Evolutionary conservation across 2,329 filamentous ascomycete species (phyloP), one percentile per base, ranked within the genome.

Genomic region (Neonectria coccinea): DNA sequence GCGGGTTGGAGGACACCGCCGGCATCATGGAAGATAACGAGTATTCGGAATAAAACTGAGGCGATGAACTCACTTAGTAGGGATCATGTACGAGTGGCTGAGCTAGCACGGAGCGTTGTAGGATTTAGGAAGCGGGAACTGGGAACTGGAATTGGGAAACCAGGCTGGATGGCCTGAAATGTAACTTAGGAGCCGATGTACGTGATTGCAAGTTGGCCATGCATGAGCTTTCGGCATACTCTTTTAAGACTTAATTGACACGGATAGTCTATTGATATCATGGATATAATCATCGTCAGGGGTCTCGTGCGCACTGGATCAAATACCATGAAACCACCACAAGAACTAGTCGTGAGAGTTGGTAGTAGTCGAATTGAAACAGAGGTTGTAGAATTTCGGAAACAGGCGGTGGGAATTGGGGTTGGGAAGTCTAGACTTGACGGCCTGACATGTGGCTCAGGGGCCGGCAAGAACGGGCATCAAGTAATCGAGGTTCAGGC

Each of bases 1-100:
- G 80, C 65, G 89, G 85, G 2, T 75, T 93, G 50, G 88, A 92
- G 69, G 86, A 91, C 75, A 92, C 89, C 10, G 89, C 85, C 45
- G 76, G 74, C 12, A 73, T 86, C 29, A 75, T 82, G 29, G 84
- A 86, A 27, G 85, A 87, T 45, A 82, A 85, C 48, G 81, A 82
- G 16, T 76, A 77, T 47, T 73, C 70, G 29, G 70, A 74, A 60
- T 73, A 62, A 70, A 59, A 27, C 33, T 11, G 44, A n/a, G 10
- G 31, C 31, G 10, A 5, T 33, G 31, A 12, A 25, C 22, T 48
- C 4, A 7, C 16, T 11, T 22, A 14, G 45, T 2, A 8, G 4
- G 36, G n/a, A 12, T 52, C 11, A 29, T 65, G 58, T 59, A 67
- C 31, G 62, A 59, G n/a, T 41, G 7, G 39, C 18, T 7, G 39